Percentiles rank a stretch among this genome's conserved stretches.
Conservation (phyloP, 2,329 filamentous ascomycete species). For the Lasiodiplodia sp. region DNA sequence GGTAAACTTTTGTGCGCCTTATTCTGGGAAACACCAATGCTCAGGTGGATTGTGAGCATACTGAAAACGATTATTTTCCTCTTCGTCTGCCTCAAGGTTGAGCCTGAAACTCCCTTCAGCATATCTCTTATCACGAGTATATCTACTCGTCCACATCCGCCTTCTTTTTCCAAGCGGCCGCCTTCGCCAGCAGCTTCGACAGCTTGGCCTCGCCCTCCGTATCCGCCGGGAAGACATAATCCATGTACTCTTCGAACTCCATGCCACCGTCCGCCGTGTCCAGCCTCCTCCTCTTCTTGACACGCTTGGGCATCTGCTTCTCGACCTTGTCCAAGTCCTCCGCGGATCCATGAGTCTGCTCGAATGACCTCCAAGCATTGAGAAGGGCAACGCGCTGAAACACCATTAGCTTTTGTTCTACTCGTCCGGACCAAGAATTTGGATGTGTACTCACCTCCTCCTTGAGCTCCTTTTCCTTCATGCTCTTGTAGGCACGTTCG, state of each 20-base stretch:
- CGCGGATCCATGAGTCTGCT: slow-evolving; percentile 78
- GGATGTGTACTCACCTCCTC: slow-evolving; percentile 68
- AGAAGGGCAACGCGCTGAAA: slow-evolving; percentile 80
- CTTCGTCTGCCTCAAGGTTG: not conserved
- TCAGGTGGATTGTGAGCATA: not conserved
- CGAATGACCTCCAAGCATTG: slow-evolving; percentile 91
- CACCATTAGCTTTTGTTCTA: slow-evolving; percentile 41
- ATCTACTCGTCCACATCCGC: not conserved
- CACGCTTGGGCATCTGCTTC: slow-evolving; percentile 90
- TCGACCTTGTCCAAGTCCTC: slow-evolving; percentile 83
- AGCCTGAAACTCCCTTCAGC: not conserved
- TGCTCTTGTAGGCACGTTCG: slow-evolving; percentile 80
- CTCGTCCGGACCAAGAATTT: not conserved
- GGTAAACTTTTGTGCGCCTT: not conserved
- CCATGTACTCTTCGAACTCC: slow-evolving; percentile 93
- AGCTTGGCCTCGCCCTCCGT: slow-evolving; percentile 85
- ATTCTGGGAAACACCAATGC: not conserved
- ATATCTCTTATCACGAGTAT: not conserved
- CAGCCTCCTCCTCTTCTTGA: slow-evolving; percentile 89
- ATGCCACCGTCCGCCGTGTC: slow-evolving; percentile 72
- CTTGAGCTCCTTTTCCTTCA: slow-evolving; percentile 90
- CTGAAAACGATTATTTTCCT: not conserved
- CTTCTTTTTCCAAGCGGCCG: slow-evolving; percentile 83
- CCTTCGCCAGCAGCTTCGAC: slow-evolving; percentile 83
- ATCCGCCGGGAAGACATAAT: slow-evolving; percentile 96